Evolutionary conservation across 1,284 basidiomycete species (phyloP), one percentile per base, ranked within the genome.

Genomic region (Cryptococcus sp.): DNA sequence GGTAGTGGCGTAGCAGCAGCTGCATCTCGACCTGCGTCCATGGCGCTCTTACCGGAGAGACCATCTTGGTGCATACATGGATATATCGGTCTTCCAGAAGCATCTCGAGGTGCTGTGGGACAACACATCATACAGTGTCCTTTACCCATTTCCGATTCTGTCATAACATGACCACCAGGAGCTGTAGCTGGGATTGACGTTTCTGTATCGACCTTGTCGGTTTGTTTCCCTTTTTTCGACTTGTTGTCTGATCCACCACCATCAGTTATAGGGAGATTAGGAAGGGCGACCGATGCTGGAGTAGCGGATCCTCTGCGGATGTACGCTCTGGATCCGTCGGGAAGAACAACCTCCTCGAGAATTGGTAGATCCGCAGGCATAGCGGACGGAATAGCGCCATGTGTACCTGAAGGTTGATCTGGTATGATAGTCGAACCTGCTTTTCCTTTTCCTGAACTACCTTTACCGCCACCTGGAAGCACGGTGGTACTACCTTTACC

Each of bases 91-190:
- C 59, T 48, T 3, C 63, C 61, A 13, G 47, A 50, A 30, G 49
- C 48, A 8, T 59, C 57, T 36, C 56, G 57, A 4, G 65, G 62
- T 15, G 58, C 65, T 51, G 58, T 42, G 7, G 68, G 68, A 60
- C 67, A 71, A 52, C 68, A 71, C 38, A 65, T 60, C 35, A 57
- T 53, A 50, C 68, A 69, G 45, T 71, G 67, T 11, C 63, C 63
- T 32, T 52, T 36, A 32, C 62, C 64, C 13, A 64, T 31, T 11
- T 60, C 58, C 5, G 60, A 62, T 44, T 65, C 64, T 1, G 57
- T 46, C 10, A 53, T 51, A 30, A 51, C 51, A n/a, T 45, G 50
- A 45, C 56, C 55, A 30, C 52, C 52, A 13, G 52, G 46, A 53
- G 53, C 44, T 10, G 44, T 10, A 8, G 11, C 44, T 41, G 38